These are phyloP conservation scores for Chernovozyma sophiae-reginae DNA, from an alignment of 1,139 yeast species.

Conservation along the genomic window DNA sequence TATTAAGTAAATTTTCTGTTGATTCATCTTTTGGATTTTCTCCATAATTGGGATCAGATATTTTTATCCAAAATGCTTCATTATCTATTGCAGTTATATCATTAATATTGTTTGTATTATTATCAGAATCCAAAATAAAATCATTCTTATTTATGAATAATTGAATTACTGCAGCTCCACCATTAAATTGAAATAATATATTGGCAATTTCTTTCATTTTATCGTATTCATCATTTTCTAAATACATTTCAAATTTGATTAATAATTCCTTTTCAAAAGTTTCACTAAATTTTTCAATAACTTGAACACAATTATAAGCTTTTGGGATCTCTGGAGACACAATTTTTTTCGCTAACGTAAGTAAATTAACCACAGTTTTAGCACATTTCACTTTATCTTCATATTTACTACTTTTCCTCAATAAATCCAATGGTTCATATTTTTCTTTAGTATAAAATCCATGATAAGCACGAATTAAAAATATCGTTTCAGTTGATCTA, in stretches of 20 bases:
- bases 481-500: slow-evolving; percentile 68
- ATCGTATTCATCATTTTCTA: slow-evolving; percentile 54
- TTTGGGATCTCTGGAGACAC: slow-evolving; percentile 48
- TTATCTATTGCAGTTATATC: slow-evolving; percentile 20
- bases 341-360: slow-evolving; percentile 60
- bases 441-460: slow-evolving; percentile 61
- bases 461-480: slow-evolving; percentile 72
- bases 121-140: slow-evolving; percentile 51
- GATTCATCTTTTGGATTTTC: slow-evolving; percentile 31
- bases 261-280: slow-evolving; percentile 65
- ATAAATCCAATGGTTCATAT: slow-evolving; percentile 58
- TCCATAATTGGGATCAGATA: slow-evolving; percentile 34
- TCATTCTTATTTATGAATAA: slow-evolving; percentile 81
- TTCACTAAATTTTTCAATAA: slow-evolving; percentile 71
- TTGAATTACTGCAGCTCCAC: slow-evolving; percentile 79
- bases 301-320: slow-evolving; percentile 46
- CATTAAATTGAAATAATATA: slow-evolving; percentile 77
- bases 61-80: slow-evolving; percentile 33
- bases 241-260: slow-evolving; percentile 55
- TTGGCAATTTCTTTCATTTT: slow-evolving; percentile 77
- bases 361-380: slow-evolving; percentile 59
- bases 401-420: slow-evolving; percentile 35
- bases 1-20: slow-evolving; percentile 30
- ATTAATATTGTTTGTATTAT: slow-evolving; percentile 28
- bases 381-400: slow-evolving; percentile 66